These are phyloP conservation scores for Ulota crispa DNA, from an alignment of 225 moss, liverwort and hornwort genomes.

Conservation along the genomic window DNA sequence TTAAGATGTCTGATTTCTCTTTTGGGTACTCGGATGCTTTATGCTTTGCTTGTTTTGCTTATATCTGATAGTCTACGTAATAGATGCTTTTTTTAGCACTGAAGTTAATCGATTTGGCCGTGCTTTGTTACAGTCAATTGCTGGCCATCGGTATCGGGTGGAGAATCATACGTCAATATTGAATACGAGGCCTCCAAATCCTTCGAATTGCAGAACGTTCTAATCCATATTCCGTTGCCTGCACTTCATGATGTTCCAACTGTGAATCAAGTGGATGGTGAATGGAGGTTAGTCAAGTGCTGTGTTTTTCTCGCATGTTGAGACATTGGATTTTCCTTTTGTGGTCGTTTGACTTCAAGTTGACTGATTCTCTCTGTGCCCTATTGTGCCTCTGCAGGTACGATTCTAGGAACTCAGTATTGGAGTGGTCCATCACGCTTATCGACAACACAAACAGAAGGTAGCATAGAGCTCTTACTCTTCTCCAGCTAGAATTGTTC, in stretches of 20 bases:
- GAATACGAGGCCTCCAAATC: conserved; percentile 86
- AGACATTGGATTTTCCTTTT: neutral
- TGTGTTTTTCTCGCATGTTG: neutral
- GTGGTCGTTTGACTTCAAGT: neutral
- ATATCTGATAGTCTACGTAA: neutral
- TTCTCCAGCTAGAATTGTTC: neutral
- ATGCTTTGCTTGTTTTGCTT: neutral
- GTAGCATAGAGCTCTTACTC: conserved; percentile 24
- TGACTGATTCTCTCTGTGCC: conserved; percentile 10
- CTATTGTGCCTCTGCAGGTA: conserved; percentile 41
- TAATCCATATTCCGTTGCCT: conserved; percentile 89
- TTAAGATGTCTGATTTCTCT: neutral
- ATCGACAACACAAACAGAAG: conserved; percentile 95
- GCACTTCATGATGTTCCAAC: conserved; percentile 79
- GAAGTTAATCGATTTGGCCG: neutral
- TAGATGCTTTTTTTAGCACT: neutral
- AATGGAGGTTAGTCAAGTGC: conserved; percentile 68
- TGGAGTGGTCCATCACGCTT: conserved; percentile 94
- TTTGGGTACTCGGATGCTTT: neutral
- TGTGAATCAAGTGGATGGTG: conserved; percentile 95
- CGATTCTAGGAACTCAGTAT: conserved; percentile 63
- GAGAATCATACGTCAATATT: conserved; percentile 86
- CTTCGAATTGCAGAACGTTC: conserved; percentile 90
- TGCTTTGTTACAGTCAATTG: conserved; percentile 77
- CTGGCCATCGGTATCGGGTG: conserved; percentile 96